A percentile compares a stretch with the other conserved stretches of the same genome.
Evolutionary conservation across 2,329 filamentous ascomycete genomes (phyloP).

Genomic region (Cordyceps tenuipes): DNA sequence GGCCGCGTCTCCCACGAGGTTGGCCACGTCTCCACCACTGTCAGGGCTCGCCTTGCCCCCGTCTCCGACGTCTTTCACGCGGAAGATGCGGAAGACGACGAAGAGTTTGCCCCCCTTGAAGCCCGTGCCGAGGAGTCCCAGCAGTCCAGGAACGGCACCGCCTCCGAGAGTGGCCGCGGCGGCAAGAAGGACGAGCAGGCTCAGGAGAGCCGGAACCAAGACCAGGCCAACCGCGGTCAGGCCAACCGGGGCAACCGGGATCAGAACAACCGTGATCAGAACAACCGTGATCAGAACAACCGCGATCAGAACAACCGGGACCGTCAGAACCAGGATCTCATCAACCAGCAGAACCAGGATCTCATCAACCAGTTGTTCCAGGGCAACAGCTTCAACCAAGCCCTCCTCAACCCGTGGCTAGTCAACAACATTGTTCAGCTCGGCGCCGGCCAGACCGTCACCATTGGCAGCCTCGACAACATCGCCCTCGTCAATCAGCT

Average conservation of each 20-base stretch:
- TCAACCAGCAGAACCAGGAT: conserved; percentile 19
- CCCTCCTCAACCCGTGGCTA: conserved; percentile 16
- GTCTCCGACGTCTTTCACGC: not conserved
- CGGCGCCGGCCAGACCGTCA: conserved; percentile 20
- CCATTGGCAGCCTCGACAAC: conserved; percentile 19
- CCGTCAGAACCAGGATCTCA: too few relatives aligned
- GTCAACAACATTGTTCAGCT: conserved; percentile 21
- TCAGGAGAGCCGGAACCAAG: not conserved
- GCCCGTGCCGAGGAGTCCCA: not conserved
- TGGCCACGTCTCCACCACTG: conserved; percentile 1
- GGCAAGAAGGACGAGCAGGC: conserved; percentile 2
- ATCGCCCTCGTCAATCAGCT: conserved; percentile 22
- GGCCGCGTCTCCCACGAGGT: too few relatives aligned
- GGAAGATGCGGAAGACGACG: conserved; percentile 4
- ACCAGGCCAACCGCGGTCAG: conserved; percentile 7
- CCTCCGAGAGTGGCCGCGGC: not conserved
- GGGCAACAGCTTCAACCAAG: conserved; percentile 14
- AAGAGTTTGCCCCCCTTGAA: conserved; percentile 1
- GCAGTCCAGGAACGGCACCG: not conserved
- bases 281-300: conserved; percentile 8
- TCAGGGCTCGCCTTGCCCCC: not conserved
- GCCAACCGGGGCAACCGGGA: conserved; percentile 12
- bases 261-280: conserved; percentile 4
- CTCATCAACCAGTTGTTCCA: conserved; percentile 13
- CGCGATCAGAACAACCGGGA: conserved; percentile 13